These are phyloP conservation scores for Phlebiopsis gigantea DNA, from an alignment of 768 basidiomycete genomes.

Conservation along the genomic window DNA sequence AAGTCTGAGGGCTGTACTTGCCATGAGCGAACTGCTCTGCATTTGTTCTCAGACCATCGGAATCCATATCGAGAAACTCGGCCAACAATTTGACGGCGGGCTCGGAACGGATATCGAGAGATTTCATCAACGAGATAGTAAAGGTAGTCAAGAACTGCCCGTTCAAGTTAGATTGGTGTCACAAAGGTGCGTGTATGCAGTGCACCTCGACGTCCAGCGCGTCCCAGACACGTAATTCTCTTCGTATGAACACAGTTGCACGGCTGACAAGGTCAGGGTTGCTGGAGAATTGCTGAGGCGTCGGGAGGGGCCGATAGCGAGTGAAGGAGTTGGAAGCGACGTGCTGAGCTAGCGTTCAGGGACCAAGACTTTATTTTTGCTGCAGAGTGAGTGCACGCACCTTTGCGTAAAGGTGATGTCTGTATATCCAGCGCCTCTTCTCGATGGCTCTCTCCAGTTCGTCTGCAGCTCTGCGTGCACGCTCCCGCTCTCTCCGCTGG, in stretches of 20 bases:
- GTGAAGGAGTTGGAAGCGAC: conserved; percentile 85
- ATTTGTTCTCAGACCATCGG: conserved; percentile 54
- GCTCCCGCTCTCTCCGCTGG: conserved; percentile 41
- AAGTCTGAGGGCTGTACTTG: conserved; percentile 28
- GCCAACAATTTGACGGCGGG: conserved; percentile 78
- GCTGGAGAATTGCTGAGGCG: conserved; percentile 74
- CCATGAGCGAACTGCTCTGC: conserved; percentile 96
- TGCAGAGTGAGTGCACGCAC: conserved; percentile 31
- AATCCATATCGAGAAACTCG: conserved; percentile 84
- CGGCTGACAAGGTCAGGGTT: conserved; percentile 71
- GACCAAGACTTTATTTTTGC: conserved; percentile 3
- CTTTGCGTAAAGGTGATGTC: conserved; percentile 79
- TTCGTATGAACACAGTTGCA: conserved; percentile 74
- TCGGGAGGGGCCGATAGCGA: conserved; percentile 86
- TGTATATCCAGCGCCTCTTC: conserved; percentile 75
- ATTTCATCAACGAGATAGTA: conserved; percentile 85
- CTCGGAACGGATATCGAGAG: conserved; percentile 88
- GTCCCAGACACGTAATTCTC: conserved; percentile 85
- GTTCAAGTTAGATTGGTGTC: background rate
- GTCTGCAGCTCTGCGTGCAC: conserved; percentile 40
- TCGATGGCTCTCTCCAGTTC: conserved; percentile 71
- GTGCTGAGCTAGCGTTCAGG: conserved; percentile 47
- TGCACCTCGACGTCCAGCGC: conserved; percentile 85
- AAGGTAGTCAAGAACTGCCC: conserved; percentile 82
- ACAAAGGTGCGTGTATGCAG: background rate